These are phyloP conservation scores for Thermoascus crustaceus DNA, from an alignment of 2,329 filamentous ascomycete species.

Conservation along the genomic window DNA sequence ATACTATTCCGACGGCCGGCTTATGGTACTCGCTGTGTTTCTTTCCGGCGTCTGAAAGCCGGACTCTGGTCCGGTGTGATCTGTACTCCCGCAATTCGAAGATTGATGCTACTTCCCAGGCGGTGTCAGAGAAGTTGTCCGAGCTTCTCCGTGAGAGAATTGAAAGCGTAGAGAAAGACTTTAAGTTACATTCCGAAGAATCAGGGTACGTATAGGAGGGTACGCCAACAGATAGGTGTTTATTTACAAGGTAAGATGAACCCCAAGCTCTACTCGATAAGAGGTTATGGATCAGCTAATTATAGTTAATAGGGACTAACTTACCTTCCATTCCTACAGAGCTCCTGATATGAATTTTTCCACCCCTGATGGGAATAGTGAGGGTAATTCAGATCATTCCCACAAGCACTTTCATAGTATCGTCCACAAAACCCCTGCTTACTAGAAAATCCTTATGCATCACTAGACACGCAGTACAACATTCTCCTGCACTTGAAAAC, in stretches of 20 bases:
- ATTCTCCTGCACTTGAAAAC: conserved; percentile 9
- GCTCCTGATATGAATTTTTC: no score
- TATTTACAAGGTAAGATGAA: no score
- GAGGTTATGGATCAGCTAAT: no score
- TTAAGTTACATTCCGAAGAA: neutral
- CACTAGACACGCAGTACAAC: conserved; percentile 5
- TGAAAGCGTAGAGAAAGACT: conserved; percentile 3
- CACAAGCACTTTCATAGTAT: neutral
- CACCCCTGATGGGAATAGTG: no score
- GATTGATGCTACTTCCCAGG: neutral
- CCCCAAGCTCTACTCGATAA: no score
- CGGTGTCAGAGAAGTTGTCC: conserved; percentile 2
- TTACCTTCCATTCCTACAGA: no score
- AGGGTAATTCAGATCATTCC: conserved; percentile 2
- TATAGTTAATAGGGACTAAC: no score
- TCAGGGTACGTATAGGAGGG: neutral
- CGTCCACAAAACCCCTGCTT: neutral
- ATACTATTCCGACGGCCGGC: conserved; percentile 11
- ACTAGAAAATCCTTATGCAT: neutral
- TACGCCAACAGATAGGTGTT: no score
- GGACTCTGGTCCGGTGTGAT: conserved; percentile 24
- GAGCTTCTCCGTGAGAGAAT: conserved; percentile 3
- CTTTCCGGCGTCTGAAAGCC: conserved; percentile 17
- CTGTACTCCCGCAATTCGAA: conserved; percentile 12
- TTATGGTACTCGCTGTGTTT: conserved; percentile 20